Evolutionary conservation across 495 filamentous ascomycete species (phyloP).

Genomic region (Collariella sp.): DNA sequence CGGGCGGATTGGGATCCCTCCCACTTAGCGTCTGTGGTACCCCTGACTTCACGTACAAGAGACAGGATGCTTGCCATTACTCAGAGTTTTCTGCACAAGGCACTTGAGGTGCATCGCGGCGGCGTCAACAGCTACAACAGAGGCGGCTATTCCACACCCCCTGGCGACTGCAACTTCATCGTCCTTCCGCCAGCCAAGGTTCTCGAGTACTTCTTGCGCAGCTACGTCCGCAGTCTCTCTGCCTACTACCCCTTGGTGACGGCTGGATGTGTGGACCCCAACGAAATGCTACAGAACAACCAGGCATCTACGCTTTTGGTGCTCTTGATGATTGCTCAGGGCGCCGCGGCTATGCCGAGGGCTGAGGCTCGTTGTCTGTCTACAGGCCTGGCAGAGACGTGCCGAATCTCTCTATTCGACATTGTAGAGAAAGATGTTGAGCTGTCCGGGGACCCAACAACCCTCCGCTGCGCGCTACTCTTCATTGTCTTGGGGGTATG

Average conservation of each 20-base stretch:
- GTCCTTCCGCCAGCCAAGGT: conserved; percentile 51
- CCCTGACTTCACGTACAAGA: conserved; percentile 43
- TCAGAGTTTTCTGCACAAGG: conserved; percentile 54
- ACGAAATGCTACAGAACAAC: conserved; percentile 51
- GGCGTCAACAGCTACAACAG: conserved; percentile 27
- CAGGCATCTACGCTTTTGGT: conserved; percentile 50
- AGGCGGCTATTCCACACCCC: conserved; percentile 27
- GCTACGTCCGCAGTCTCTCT: conserved; percentile 49
- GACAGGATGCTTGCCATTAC: conserved; percentile 57
- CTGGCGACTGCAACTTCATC: conserved; percentile 44
- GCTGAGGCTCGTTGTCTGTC: conserved; percentile 51
- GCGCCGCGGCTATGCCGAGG: conserved; percentile 48
- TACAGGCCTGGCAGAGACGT: conserved; percentile 54
- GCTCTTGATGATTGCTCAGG: conserved; percentile 58
- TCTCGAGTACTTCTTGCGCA: conserved; percentile 52
- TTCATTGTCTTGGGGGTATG: conserved; percentile 54
- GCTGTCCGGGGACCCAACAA: conserved; percentile 48
- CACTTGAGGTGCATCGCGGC: conserved; percentile 49
- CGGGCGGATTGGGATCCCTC: conserved; percentile 26
- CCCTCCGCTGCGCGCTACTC: conserved; percentile 51
- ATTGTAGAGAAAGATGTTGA: conserved; percentile 57
- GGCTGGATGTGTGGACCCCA: conserved; percentile 46
- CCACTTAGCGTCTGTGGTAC: conserved; percentile 40
- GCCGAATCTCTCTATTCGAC: conserved; percentile 57
- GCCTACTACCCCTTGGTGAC: conserved; percentile 50